Evolutionary conservation across 768 basidiomycete species (phyloP), one percentile per base, ranked within the genome.

Genomic region (Mycena maculata): DNA sequence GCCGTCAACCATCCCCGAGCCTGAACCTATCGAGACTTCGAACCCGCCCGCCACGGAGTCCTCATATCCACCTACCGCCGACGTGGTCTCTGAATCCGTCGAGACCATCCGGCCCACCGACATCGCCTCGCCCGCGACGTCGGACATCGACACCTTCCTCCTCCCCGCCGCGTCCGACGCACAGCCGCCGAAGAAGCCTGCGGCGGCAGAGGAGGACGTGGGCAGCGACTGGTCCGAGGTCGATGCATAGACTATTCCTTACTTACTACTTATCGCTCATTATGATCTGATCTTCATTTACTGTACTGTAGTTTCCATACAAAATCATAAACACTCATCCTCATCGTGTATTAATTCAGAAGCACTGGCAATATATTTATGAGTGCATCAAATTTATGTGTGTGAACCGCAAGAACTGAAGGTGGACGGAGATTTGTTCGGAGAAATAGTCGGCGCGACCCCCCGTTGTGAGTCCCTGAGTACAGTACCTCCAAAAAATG

Each of bases 141-240:
- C 66, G 16, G 60, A 56, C 55, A 44, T 70, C n/a, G 75, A 78
- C 42, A 71, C 75, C 0, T 78, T 77, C 61, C 73, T 80, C 18
- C 66, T 78, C 50, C 63, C 73, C 38, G 67, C 75, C 27, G 25
- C 48, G 20, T 18, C 59, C 25, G 60, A 30, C 33, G 56, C 36
- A 16, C 41, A 16, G 4, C n/a, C 33, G 20, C 15, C 22, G 49
- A 70, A 70, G 65, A 59, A 65, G 25, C 38, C 41, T 6, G 20
- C 67, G 28, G 56, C 52, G 16, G 54, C 63, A 42, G 68, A 72
- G 44, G 76, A 76, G 28, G 78, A 77, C 38, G 71, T 60, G 7
- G 78, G 72, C 7, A 81, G 80, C 57, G 83, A 82, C 63, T 84
- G 83, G 83, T 80, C 79, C 4, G 82, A 83, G 52, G 74, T 84